Conservation (phyloP, 331 rosid genomes). For the Quercus phellos region DNA sequence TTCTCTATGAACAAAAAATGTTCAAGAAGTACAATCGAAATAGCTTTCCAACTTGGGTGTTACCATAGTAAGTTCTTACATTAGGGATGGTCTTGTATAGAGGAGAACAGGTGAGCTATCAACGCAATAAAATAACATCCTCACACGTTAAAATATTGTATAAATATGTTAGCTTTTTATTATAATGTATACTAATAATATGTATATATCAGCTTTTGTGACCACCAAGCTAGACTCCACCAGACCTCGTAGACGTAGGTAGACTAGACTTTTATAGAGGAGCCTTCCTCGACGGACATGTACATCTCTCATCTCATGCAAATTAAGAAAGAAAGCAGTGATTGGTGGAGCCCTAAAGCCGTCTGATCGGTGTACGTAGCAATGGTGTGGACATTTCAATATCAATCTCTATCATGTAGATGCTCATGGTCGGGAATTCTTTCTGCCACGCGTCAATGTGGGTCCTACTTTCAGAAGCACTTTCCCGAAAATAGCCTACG, state of each 20-base stretch:
- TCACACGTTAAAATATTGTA: no score
- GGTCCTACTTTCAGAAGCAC: slow-evolving; percentile 15
- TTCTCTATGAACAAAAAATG: no score
- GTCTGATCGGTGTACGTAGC: background rate
- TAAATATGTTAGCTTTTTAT: no score
- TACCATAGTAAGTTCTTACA: no score
- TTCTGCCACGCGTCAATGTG: slow-evolving; percentile 25
- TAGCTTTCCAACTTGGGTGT: no score
- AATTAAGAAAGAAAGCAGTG: slow-evolving; percentile 5
- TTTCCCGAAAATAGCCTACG: slow-evolving; percentile 2
- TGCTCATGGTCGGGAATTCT: slow-evolving; percentile 57
- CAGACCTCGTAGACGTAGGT: slow-evolving; percentile 5
- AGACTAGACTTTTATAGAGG: background rate
- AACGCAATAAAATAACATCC: no score
- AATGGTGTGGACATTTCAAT: slow-evolving; percentile 11
- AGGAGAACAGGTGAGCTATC: no score
- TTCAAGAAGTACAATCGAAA: no score
- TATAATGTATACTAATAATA: no score
- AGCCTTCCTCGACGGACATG: background rate
- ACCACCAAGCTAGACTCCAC: slow-evolving; percentile 22
- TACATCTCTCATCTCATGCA: background rate
- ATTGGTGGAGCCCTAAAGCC: slow-evolving; percentile 19
- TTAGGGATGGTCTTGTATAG: no score
- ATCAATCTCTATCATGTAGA: slow-evolving; percentile 38
- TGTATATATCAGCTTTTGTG: no score